A percentile compares a stretch with the other conserved stretches of the same genome.
Conservation (phyloP, 1,139 yeast species). For the Candida sp. region DNA sequence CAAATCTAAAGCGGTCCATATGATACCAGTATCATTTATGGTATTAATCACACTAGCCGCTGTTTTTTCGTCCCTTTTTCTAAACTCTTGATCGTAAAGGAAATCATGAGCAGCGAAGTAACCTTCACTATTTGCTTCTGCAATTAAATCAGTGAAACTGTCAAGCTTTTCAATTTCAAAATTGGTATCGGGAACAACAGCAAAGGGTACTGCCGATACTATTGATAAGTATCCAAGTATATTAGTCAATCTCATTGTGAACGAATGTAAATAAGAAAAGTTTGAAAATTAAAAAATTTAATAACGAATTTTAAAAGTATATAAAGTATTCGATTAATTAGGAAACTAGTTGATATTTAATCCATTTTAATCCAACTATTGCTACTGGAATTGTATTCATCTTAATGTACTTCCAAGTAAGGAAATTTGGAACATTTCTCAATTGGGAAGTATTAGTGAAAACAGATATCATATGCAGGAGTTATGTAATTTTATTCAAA, state of each 20-base stretch:
- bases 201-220: background rate
- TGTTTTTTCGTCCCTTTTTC: constrained; percentile 16
- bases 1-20: constrained; percentile 34
- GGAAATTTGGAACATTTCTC: constrained; percentile 1
- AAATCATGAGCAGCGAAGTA: constrained; percentile 6
- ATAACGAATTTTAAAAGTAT: too few relatives aligned
- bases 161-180: background rate
- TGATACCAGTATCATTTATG: constrained; percentile 35
- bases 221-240: background rate
- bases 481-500: background rate
- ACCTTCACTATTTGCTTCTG: constrained; percentile 1
- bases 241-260: background rate
- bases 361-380: background rate
- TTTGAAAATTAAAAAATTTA: too few relatives aligned
- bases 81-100: constrained; percentile 6
- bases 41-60: constrained; percentile 20
- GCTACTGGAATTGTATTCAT: background rate
- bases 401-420: constrained; percentile 1
- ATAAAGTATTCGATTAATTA: background rate
- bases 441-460: background rate
- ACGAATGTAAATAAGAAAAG: background rate
- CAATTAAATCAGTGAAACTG: constrained; percentile 1
- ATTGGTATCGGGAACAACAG: background rate
- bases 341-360: background rate
- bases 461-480: background rate